Conservation (phyloP, 345 rosid genomes). For the Carallia brachiata region DNA sequence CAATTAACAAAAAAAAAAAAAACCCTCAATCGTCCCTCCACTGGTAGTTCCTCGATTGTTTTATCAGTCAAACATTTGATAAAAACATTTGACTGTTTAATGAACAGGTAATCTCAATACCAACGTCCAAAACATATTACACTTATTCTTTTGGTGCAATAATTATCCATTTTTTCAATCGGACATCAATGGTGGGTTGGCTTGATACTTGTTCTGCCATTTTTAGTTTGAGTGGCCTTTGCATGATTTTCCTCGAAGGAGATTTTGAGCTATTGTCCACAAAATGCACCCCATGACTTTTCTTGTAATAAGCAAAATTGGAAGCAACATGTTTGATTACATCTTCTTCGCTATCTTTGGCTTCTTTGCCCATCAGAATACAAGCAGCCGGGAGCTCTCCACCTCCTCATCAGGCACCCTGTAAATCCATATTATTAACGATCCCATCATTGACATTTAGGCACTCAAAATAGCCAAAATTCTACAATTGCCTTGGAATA, state of each 20-base stretch:
- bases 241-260: constrained; percentile 81
- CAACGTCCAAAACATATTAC: no score
- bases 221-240: constrained; percentile 63
- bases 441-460: background rate
- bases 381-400: constrained; percentile 91
- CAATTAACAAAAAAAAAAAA: no score
- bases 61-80: no score
- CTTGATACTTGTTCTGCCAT: constrained; percentile 19
- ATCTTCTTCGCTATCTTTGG: constrained; percentile 58
- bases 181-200: constrained; percentile 62
- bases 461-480: background rate
- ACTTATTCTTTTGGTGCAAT: constrained; percentile 42
- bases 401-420: constrained; percentile 82
- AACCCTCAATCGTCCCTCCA: no score
- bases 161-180: constrained; percentile 4
- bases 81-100: no score
- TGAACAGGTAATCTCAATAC: no score
- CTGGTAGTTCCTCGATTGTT: no score
- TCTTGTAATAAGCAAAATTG: constrained; percentile 75
- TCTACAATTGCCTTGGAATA: background rate
- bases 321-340: constrained; percentile 58
- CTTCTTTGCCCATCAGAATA: constrained; percentile 55
- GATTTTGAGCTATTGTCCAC: constrained; percentile 81
- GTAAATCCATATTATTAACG: background rate
- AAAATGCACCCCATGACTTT: constrained; percentile 58